phyloP scores from a whole-genome alignment of 2,329 filamentous ascomycete genomes.

The Diplocarpon rosae region DNA sequence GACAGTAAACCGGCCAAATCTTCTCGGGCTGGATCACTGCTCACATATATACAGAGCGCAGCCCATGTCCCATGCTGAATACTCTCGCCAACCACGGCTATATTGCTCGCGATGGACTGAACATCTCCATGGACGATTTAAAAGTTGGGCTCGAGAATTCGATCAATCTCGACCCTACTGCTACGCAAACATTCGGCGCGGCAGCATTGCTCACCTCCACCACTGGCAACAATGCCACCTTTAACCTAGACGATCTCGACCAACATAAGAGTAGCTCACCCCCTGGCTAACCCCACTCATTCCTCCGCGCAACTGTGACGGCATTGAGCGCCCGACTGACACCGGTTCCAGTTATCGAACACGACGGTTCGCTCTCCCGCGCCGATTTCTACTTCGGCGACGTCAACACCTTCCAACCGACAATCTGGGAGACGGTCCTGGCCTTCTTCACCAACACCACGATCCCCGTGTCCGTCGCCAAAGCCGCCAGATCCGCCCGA shows the following conservation, averaged over 20 bases:
- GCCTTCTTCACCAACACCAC: conserved; percentile 2
- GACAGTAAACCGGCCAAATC: too few relatives aligned
- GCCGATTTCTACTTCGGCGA: conserved; percentile 8
- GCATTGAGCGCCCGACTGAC: too few relatives aligned
- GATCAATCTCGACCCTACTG: conserved; percentile 6
- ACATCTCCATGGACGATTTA: conserved; percentile 22
- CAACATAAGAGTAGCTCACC: conserved; percentile 1
- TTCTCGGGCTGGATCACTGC: too few relatives aligned
- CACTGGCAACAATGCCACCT: conserved; percentile 6
- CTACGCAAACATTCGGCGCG: conserved; percentile 3
- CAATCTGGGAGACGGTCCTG: conserved; percentile 5
- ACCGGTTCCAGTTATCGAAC: conserved; percentile 1
- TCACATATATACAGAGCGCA: conserved; percentile 3
- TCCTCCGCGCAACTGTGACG: too few relatives aligned
- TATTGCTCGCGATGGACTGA: conserved; percentile 29
- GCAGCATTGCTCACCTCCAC: conserved; percentile 2
- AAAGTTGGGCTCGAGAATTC: conserved; percentile 1
- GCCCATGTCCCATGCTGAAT: conserved; percentile 32
- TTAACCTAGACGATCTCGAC: conserved; percentile 11
- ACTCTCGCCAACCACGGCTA: conserved; percentile 33
- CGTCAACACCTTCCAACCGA: conserved; percentile 10
- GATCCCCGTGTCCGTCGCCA: conserved; percentile 5
- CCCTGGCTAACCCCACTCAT: too few relatives aligned
- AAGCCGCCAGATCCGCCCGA: not conserved
- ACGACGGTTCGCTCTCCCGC: conserved; percentile 9